Evolutionary conservation across 1,139 yeast genomes (phyloP), one percentile per base, ranked within the genome.

Genomic region (Protomyces pachydermus): DNA sequence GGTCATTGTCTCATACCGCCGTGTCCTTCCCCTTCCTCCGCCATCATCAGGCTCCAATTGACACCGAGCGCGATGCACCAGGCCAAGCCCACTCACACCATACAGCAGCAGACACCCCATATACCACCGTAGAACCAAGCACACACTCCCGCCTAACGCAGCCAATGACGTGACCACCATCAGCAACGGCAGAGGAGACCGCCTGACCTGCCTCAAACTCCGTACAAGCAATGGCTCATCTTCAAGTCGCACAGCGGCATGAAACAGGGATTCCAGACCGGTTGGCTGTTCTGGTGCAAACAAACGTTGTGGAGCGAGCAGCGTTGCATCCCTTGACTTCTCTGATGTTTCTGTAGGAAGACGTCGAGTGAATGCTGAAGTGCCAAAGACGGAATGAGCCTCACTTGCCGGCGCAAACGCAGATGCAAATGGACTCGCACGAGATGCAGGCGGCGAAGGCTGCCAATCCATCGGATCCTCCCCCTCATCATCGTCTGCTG

Each of bases 231-330:
- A 34, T 10, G 67, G 67, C 34, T 65, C 68, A 46, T 57, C 68
- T 35, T 63, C 66, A 10, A 65, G 54, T 12, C 55, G 48, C 37
- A 65, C 56, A 3, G 65, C 60, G 12, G 67, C 62, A 35, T 50
- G 39, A 25, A 65, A 60, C 35, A 65, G 58, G 10, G 38, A 50
- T 37, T 65, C 67, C 37, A 65, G 56, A 12, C 67, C 67, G 28
- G 67, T 65, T 9, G 67, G 62, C 12, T 42, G 42, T 18, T 64
- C 67, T 2, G 66, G 66, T 16, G 67, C 63, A 48, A 65, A 65
- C 53, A 65, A 61, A 23, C 60, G 32, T 39, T 65, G 67, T 14
- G 58, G 60, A 1, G 67, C 67, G 6, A 65, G 46, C 5, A 23
- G 12, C 18, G 55, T 20, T 9, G 20, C 10, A 3, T 46, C 50